Evolutionary conservation across 2,329 filamentous ascomycete species (phyloP), one percentile per base, ranked within the genome.

Genomic region (Emergomyces africanus): DNA sequence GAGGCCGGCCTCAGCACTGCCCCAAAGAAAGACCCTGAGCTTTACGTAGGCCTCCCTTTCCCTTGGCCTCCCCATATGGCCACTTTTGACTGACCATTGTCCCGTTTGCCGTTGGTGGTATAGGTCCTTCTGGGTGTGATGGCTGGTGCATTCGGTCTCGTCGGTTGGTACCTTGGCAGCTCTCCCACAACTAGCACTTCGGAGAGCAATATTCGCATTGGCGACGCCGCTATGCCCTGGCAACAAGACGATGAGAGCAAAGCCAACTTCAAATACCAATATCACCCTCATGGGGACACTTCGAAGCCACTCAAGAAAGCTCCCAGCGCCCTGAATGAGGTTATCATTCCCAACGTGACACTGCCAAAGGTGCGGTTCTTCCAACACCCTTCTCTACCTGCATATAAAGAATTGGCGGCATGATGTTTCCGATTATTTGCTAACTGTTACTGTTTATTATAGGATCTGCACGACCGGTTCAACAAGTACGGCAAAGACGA

Each of bases 401-500:
- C 20, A 10, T 37, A 25, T 54, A 18, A 23, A 23, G 15, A 14
- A 15, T 55, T 33, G 15, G 23, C 8, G 2, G 4, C 2, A 25
- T 44, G 37, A 6, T n/a, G n/a, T 9, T 30, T 42, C 15, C 5
- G n/a, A 33, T 23, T 18, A n/a, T 1, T 42, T 18, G 37, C 46
- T 56, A 59, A 59, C 20, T 42, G 18, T 48, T 20, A 42, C 18
- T 9, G 28, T 46, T 59, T 35, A 39, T 46, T 54, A 60, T 69
- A 95, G 89, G 82, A 87, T 70, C 84, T 96, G 65, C 94, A 99
- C 79, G 94, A 99, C 68, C 88, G 87, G 79, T 97, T 87, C 85
- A 99, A 99, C 88, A 99, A 99, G 83, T 97, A 89, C 85, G 94
- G 94, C 76, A 97, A 97, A 85, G 94, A 97, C 67, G 91, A 90